These are phyloP conservation scores for Cryptococcus sp. DNA, from an alignment of 1,284 basidiomycete species.

Conservation along the genomic window DNA sequence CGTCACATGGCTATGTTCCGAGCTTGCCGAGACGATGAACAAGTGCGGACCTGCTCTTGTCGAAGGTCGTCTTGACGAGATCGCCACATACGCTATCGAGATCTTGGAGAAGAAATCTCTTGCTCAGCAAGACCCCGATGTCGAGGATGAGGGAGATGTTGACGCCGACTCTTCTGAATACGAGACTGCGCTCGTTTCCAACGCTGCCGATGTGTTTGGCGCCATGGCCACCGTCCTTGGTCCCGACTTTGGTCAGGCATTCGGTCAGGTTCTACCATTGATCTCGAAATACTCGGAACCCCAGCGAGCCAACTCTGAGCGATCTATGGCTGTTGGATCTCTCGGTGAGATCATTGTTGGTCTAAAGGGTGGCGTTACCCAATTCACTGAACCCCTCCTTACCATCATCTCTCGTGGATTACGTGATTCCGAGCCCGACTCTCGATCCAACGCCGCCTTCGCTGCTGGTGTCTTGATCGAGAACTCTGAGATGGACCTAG, in stretches of 20 bases:
- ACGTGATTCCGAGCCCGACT: slow-evolving; percentile 80
- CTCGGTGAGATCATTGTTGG: slow-evolving; percentile 94
- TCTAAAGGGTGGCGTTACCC: slow-evolving; percentile 81
- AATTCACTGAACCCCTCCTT: slow-evolving; percentile 77
- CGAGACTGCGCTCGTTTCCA: slow-evolving; percentile 90
- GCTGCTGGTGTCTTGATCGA: slow-evolving; percentile 89
- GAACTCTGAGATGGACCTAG: slow-evolving; percentile 77
- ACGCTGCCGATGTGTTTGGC: slow-evolving; percentile 91
- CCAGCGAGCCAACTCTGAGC: slow-evolving; percentile 81
- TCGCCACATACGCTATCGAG: slow-evolving; percentile 73
- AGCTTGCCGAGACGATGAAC: slow-evolving; percentile 83
- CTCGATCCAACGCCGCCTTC: slow-evolving; percentile 94
- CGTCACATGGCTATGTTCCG: slow-evolving; percentile 77
- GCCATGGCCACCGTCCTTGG: slow-evolving; percentile 83
- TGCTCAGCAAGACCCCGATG: slow-evolving; percentile 95
- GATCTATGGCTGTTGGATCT: slow-evolving; percentile 88
- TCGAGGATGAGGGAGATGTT: slow-evolving; percentile 76
- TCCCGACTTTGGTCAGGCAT: slow-evolving; percentile 76
- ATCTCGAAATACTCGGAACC: slow-evolving; percentile 90
- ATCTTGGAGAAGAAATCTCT: slow-evolving; percentile 88
- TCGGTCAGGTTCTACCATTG: slow-evolving; percentile 80
- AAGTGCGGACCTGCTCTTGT: slow-evolving; percentile 83
- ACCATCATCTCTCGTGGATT: slow-evolving; percentile 80
- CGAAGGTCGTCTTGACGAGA: slow-evolving; percentile 64
- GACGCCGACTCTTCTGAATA: slow-evolving; percentile 78